Percentiles rank a stretch among this genome's conserved stretches.
These are phyloP conservation scores for Westerdykella ornata DNA, from an alignment of 2,329 filamentous ascomycete genomes.

Conservation along the genomic window DNA sequence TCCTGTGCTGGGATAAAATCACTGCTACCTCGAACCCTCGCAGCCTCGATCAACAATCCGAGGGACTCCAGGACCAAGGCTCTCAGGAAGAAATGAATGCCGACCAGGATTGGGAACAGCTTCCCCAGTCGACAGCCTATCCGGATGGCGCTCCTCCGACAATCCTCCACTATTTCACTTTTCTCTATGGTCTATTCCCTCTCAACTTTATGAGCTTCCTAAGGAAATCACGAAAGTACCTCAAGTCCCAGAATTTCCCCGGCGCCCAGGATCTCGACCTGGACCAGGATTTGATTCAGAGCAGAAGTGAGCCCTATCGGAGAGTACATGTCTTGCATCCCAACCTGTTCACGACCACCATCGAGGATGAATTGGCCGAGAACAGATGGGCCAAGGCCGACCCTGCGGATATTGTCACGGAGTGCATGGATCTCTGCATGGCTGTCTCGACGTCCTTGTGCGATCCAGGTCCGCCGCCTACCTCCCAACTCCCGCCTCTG, in stretches of 20 bases:
- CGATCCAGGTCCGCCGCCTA: slow-evolving; percentile 45
- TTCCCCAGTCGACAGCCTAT: slow-evolving; percentile 54
- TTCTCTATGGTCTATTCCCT: slow-evolving; percentile 75
- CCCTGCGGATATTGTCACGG: slow-evolving; percentile 69
- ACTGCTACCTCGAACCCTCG: slow-evolving; percentile 19
- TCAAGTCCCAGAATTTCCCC: slow-evolving; percentile 64
- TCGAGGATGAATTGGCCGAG: slow-evolving; percentile 73
- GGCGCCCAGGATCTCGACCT: slow-evolving; percentile 69
- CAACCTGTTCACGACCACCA: slow-evolving; percentile 75
- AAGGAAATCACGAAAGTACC: slow-evolving; percentile 70
- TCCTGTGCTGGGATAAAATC: slow-evolving; percentile 69
- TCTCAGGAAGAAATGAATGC: slow-evolving; percentile 26
- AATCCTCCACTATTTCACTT: slow-evolving; percentile 69
- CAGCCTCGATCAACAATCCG: slow-evolving; percentile 17
- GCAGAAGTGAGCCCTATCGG: slow-evolving; percentile 67
- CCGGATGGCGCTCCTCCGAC: slow-evolving; percentile 53
- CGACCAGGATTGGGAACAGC: slow-evolving; percentile 56
- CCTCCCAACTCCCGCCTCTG: slow-evolving; percentile 41
- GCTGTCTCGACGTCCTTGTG: slow-evolving; percentile 38
- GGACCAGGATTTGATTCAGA: slow-evolving; percentile 68
- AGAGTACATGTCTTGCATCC: slow-evolving; percentile 69
- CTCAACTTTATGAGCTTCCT: slow-evolving; percentile 85
- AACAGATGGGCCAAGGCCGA: slow-evolving; percentile 75
- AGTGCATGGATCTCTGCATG: slow-evolving; percentile 65
- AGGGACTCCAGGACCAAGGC: slow-evolving; percentile 35